Evolutionary conservation across 768 basidiomycete species (phyloP).

Genomic region (Termitomyces sp.): DNA sequence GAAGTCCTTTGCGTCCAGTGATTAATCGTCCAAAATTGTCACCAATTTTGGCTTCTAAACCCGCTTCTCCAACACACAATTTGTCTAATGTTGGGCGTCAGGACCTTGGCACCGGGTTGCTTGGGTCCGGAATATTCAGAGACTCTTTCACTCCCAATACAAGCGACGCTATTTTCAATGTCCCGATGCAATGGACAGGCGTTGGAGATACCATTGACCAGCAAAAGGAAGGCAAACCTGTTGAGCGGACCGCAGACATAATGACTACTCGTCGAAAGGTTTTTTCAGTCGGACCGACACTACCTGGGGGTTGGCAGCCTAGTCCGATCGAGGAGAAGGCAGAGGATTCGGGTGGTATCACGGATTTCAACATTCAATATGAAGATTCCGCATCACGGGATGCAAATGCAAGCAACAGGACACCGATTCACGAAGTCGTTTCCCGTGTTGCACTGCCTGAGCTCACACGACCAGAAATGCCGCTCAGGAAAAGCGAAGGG

Average conservation of each 20-base stretch:
- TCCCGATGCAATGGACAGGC: constrained; percentile 63
- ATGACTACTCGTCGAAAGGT: constrained; percentile 2
- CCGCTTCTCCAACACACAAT: background rate
- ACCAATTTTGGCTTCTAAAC: constrained; percentile 28
- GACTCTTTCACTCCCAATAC: constrained; percentile 58
- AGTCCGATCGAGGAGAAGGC: constrained; percentile 47
- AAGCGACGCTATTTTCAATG: constrained; percentile 40
- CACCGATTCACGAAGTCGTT: constrained; percentile 42
- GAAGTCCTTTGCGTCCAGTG: constrained; percentile 23
- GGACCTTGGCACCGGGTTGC: constrained; percentile 9
- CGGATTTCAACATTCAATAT: background rate
- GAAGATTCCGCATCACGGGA: constrained; percentile 20
- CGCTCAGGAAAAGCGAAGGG: constrained; percentile 56
- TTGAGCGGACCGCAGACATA: background rate
- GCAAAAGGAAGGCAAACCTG: constrained; percentile 1
- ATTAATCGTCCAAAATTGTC: constrained; percentile 35
- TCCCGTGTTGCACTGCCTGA: constrained; percentile 53
- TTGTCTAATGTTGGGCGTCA: background rate
- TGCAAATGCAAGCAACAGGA: constrained; percentile 15
- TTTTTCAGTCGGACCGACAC: constrained; percentile 27
- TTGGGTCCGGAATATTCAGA: constrained; percentile 56
- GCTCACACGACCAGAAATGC: constrained; percentile 36
- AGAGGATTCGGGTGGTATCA: constrained; percentile 16
- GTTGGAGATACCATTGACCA: constrained; percentile 3
- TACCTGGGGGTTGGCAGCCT: constrained; percentile 54